Conservation (phyloP, 129 eudicot species). For the Tagetes erecta region DNA sequence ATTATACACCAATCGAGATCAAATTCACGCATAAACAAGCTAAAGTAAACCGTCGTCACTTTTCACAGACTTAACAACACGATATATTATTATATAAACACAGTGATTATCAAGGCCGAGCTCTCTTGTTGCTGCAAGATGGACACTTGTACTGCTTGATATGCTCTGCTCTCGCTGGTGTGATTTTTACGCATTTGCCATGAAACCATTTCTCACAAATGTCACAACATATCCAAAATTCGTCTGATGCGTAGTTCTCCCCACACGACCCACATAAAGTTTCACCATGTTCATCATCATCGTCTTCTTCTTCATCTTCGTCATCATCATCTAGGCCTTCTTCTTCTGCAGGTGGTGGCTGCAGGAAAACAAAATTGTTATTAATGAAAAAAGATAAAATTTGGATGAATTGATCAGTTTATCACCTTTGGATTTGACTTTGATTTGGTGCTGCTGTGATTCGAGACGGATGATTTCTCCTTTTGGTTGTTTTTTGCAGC, state of each 20-base stretch:
- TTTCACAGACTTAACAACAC: constrained; percentile 18
- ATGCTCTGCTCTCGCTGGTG: constrained; percentile 51
- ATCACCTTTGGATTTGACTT: constrained; percentile 67
- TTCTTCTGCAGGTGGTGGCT: constrained; percentile 26
- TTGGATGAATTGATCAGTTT: neutral
- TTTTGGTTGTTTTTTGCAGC: constrained; percentile 55
- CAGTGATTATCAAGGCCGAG: constrained; percentile 38
- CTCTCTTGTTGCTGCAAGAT: constrained; percentile 42
- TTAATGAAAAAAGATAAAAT: neutral
- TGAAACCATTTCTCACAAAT: constrained; percentile 78
- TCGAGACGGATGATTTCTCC: constrained; percentile 60
- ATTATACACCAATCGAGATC: constrained; percentile 23
- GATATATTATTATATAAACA: neutral
- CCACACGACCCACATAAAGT: constrained; percentile 71
- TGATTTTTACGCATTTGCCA: constrained; percentile 67
- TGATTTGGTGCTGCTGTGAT: constrained; percentile 64
- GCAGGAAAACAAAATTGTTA: constrained; percentile 1
- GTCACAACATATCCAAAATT: constrained; percentile 91
- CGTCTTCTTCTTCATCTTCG: constrained; percentile 62
- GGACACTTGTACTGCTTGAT: constrained; percentile 57
- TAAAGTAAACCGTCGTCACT: constrained; percentile 14
- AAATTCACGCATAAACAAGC: constrained; percentile 22
- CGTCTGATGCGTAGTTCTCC: constrained; percentile 59
- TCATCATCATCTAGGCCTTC: constrained; percentile 37
- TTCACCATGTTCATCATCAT: constrained; percentile 67